These are phyloP conservation scores for Bocquillonia castaneifolia DNA, from an alignment of 441 rosid species.

Conservation along the genomic window DNA sequence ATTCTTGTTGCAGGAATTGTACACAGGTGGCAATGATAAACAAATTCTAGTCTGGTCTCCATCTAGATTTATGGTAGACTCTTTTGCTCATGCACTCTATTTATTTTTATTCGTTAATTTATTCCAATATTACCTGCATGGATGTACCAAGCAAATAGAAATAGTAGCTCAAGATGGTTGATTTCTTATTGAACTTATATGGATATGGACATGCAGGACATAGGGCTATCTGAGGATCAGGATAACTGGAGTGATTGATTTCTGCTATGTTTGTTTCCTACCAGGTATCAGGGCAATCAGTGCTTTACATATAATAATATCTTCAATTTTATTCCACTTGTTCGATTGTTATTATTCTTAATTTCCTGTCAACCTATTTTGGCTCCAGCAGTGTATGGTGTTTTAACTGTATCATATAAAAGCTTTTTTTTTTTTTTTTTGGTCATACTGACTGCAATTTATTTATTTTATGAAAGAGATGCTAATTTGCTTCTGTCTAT, in stretches of 20 bases:
- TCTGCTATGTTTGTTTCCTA: background rate
- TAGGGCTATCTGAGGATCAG: conserved; percentile 31
- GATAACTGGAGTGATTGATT: conserved; percentile 64
- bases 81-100: conserved; percentile 3
- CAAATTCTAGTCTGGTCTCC: conserved; percentile 94
- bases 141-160: background rate
- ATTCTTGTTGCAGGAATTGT: conserved; percentile 55
- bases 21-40: conserved; percentile 75
- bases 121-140: background rate
- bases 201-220: conserved; percentile 35
- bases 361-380: background rate
- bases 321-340: background rate
- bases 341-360: background rate
- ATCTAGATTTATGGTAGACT: conserved; percentile 34
- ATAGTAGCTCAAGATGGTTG: background rate
- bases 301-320: background rate
- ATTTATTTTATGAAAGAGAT: too few relatives aligned
- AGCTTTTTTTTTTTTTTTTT: background rate
- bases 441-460: background rate
- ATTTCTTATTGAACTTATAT: conserved; percentile 4
- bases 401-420: background rate
- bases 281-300: background rate
- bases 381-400: background rate
- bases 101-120: background rate
- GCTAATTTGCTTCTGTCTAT: background rate